Conservation (phyloP, 768 basidiomycete species). For the Naematelia aurantialba region DNA sequence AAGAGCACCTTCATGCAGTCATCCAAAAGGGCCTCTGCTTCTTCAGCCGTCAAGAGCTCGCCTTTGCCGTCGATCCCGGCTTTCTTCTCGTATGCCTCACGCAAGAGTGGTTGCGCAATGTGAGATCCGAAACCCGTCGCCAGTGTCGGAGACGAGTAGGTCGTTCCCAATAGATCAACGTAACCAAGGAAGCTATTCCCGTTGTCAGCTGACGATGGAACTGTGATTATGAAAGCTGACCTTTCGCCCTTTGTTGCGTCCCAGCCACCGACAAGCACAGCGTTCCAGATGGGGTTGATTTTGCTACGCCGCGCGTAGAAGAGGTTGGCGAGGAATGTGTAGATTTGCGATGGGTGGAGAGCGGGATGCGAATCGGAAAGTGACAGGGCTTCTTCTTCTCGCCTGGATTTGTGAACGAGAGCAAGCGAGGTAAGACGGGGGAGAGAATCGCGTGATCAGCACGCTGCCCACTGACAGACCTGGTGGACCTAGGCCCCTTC, state of each 20-base stretch:
- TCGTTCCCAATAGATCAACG: slow-evolving; percentile 94
- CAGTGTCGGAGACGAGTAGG: slow-evolving; percentile 85
- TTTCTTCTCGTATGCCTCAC: slow-evolving; percentile 80
- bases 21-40: slow-evolving; percentile 73
- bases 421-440: not conserved
- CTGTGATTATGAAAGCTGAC: slow-evolving; percentile 50
- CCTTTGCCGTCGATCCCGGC: slow-evolving; percentile 57
- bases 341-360: slow-evolving; percentile 82
- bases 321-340: slow-evolving; percentile 82
- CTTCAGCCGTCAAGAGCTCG: slow-evolving; percentile 63
- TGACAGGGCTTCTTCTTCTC: slow-evolving; percentile 57
- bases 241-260: slow-evolving; percentile 66
- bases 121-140: slow-evolving; percentile 92
- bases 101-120: slow-evolving; percentile 86
- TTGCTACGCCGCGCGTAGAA: slow-evolving; percentile 86
- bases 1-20: slow-evolving; percentile 88
- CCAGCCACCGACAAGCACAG: slow-evolving; percentile 84
- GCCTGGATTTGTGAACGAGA: slow-evolving; percentile 27
- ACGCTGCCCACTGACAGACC: not conserved
- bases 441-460: not conserved
- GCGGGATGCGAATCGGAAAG: slow-evolving; percentile 75
- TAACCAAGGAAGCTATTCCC: slow-evolving; percentile 75
- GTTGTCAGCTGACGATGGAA: not conserved
- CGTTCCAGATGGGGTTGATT: slow-evolving; percentile 93
- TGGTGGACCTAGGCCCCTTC: no score